phyloP scores from a whole-genome alignment of 805 yeast species.

The Limtongia smithiae region DNA sequence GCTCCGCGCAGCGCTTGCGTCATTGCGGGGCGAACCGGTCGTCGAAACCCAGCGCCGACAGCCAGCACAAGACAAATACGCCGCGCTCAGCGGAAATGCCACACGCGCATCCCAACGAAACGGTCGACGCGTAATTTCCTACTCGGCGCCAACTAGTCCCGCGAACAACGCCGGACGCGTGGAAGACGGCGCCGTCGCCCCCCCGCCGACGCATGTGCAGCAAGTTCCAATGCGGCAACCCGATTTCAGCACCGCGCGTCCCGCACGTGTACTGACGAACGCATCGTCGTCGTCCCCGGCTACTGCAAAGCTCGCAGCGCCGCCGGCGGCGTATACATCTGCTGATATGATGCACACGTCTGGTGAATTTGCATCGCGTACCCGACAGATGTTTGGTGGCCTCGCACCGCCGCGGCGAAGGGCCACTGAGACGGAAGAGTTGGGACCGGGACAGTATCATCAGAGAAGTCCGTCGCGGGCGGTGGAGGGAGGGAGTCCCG shows the following conservation, averaged over 20 bases:
- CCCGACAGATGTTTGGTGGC: conserved; percentile 30
- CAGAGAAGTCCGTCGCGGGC: no score
- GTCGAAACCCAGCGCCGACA: background rate
- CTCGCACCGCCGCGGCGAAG: no score
- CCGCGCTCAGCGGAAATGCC: conserved; percentile 8
- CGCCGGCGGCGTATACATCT: conserved; percentile 37
- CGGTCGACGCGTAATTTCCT: conserved; percentile 30
- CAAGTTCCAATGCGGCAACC: conserved; percentile 11
- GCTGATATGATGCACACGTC: conserved; percentile 42
- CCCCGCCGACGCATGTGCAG: conserved; percentile 14
- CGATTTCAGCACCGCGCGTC: no score
- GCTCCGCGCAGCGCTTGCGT: conserved; percentile 52
- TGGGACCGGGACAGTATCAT: no score
- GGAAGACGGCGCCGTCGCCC: conserved; percentile 5
- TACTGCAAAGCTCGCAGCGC: conserved; percentile 30
- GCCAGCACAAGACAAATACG: conserved; percentile 10
- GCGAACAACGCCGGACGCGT: conserved; percentile 3
- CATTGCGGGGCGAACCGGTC: conserved; percentile 34
- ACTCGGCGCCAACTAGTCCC: conserved; percentile 35
- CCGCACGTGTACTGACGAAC: no score
- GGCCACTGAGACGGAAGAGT: no score
- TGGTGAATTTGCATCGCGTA: conserved; percentile 31
- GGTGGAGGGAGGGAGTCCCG: no score
- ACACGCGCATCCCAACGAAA: background rate
- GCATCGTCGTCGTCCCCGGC: background rate